These are phyloP conservation scores for Triangularia setosa DNA, from an alignment of 2,329 filamentous ascomycete species.

Conservation along the genomic window DNA sequence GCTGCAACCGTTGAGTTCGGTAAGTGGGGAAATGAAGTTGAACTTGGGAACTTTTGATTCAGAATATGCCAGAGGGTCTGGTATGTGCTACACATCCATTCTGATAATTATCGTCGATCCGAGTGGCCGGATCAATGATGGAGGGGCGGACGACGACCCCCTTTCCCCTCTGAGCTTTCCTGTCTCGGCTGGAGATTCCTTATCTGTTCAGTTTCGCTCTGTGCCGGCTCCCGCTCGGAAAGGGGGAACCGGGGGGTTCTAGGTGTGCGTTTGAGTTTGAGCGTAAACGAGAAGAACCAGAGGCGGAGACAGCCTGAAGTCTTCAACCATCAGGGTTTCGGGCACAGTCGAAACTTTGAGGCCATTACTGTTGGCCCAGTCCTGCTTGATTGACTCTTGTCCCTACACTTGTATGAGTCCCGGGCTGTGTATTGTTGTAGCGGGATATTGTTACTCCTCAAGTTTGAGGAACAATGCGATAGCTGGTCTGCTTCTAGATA, in stretches of 20 bases:
- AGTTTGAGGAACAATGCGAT: background rate
- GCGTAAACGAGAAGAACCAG: no score
- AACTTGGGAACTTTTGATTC: background rate
- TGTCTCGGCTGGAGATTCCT: background rate
- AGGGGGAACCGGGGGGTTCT: background rate
- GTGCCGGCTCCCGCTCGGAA: background rate
- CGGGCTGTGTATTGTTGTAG: background rate
- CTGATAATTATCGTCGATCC: background rate
- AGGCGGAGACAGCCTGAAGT: background rate
- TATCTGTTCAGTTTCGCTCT: background rate
- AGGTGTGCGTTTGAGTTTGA: no score
- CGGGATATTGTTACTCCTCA: background rate
- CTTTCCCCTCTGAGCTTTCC: background rate
- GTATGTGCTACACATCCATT: background rate
- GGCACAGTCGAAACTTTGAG: no score
- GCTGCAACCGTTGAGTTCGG: background rate
- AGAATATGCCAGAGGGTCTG: background rate
- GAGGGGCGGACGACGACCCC: background rate
- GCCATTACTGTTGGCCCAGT: background rate
- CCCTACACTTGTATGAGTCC: background rate
- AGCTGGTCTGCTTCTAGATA: background rate
- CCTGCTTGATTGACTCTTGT: background rate
- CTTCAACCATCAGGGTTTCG: background rate
- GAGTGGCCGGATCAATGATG: background rate
- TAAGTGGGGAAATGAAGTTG: background rate